phyloP scores from a whole-genome alignment of 805 yeast genomes.

The Metschnikowia lochheadii region DNA sequence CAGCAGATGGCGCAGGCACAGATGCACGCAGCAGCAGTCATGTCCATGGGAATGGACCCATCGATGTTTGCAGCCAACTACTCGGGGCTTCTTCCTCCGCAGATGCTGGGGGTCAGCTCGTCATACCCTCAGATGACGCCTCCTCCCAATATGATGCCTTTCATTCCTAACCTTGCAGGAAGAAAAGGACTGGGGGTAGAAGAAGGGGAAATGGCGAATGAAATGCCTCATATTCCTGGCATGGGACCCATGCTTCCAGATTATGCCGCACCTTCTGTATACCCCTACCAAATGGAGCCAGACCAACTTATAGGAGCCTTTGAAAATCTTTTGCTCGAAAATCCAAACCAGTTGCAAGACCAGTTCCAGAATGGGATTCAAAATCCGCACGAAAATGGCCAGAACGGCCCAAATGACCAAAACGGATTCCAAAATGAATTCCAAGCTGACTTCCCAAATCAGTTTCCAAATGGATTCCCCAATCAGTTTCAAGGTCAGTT shows the following conservation, averaged over 20 bases:
- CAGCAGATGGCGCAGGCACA: conserved; percentile 31
- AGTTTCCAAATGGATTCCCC: neutral
- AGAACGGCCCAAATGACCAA: no score
- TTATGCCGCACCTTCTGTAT: no score
- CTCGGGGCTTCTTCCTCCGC: neutral
- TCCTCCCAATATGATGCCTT: neutral
- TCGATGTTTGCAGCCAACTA: conserved; percentile 22
- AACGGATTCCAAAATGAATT: no score
- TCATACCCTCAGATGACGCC: neutral
- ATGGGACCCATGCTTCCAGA: neutral
- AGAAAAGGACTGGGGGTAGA: neutral
- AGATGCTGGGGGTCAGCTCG: neutral
- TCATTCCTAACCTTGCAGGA: neutral
- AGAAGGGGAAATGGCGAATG: neutral
- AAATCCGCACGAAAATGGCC: no score
- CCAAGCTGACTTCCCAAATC: no score
- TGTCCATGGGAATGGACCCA: conserved; percentile 40
- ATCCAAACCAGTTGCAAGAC: neutral
- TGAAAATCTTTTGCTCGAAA: neutral
- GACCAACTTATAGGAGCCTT: neutral
- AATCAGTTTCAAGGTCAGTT: neutral
- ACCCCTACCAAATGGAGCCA: neutral
- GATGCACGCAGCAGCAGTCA: conserved; percentile 35
- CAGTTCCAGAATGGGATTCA: neutral
- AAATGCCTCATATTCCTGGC: neutral